Evolutionary conservation across 78 protist species (phyloP).

Genomic region (Polysphondylium violaceum): DNA sequence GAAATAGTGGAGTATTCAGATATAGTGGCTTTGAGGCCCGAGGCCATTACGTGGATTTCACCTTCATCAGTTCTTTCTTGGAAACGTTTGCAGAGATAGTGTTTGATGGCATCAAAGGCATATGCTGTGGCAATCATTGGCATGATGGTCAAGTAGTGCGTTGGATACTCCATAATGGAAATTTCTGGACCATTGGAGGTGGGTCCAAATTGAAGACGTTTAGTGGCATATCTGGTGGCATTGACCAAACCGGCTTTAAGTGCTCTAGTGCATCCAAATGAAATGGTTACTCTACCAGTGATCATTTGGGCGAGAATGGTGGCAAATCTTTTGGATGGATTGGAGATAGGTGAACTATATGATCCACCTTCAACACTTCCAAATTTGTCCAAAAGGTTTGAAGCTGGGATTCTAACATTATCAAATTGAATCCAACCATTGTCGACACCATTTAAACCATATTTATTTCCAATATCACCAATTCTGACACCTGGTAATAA

Average conservation of each 20-base stretch:
- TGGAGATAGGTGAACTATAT: constrained; percentile 54
- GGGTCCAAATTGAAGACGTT: constrained; percentile 75
- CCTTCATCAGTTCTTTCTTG: constrained; percentile 46
- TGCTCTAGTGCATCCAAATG: constrained; percentile 35
- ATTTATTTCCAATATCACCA: constrained; percentile 84
- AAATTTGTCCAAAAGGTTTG: constrained; percentile 36
- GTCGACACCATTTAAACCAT: constrained; percentile 77
- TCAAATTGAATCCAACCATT: constrained; percentile 80
- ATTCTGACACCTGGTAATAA: constrained; percentile 79
- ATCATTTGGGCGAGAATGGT: constrained; percentile 75
- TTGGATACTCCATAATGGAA: constrained; percentile 64
- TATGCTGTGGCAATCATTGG: constrained; percentile 76
- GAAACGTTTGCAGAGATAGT: constrained; percentile 19
- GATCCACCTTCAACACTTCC: constrained; percentile 47
- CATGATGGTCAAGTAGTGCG: constrained; percentile 58
- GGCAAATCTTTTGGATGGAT: constrained; percentile 63
- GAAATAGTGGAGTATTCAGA: constrained; percentile 19
- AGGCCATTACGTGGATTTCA: constrained; percentile 67
- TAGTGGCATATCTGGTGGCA: constrained; percentile 67
- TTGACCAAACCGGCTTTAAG: constrained; percentile 22
- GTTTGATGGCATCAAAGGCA: constrained; percentile 56
- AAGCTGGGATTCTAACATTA: constrained; percentile 83
- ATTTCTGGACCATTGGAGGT: constrained; percentile 42
- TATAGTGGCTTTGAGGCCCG: constrained; percentile 35
- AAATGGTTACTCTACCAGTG: constrained; percentile 72